Conservation (phyloP, 371 early-diverging fungal species). For the Rhizomucor pusillus region DNA sequence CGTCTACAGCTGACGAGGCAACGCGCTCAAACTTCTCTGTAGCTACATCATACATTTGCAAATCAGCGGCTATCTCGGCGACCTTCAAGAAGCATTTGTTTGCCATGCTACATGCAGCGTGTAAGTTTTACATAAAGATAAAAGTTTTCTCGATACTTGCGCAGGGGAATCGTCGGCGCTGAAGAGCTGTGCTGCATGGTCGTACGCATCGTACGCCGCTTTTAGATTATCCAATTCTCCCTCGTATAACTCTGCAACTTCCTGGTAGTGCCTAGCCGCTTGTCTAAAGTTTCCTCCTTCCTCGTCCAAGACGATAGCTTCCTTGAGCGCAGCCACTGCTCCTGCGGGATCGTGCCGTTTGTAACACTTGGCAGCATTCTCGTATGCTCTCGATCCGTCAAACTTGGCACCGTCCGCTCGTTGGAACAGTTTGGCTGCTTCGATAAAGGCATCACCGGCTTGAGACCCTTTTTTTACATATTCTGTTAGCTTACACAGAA, state of each 20-base stretch:
- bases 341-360: slow-evolving; percentile 84
- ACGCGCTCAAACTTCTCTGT: slow-evolving; percentile 87
- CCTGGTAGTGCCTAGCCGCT: slow-evolving; percentile 92
- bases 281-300: slow-evolving; percentile 86
- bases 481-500: not conserved
- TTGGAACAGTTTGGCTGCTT: slow-evolving; percentile 66
- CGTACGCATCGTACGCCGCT: slow-evolving; percentile 84
- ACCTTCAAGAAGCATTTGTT: slow-evolving; percentile 90
- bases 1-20: slow-evolving; percentile 80
- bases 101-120: slow-evolving; percentile 59
- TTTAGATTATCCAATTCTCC: slow-evolving; percentile 74
- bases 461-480: slow-evolving; percentile 56
- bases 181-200: slow-evolving; percentile 90
- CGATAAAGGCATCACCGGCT: slow-evolving; percentile 88
- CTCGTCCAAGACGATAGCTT: slow-evolving; percentile 78
- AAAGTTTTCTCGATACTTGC: slow-evolving; percentile 42
- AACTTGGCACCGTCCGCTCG: slow-evolving; percentile 69
- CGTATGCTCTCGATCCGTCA: slow-evolving; percentile 59
- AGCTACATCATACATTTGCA: slow-evolving; percentile 85
- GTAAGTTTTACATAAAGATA: not conserved
- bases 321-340: slow-evolving; percentile 70
- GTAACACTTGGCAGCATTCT: slow-evolving; percentile 88
- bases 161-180: slow-evolving; percentile 87
- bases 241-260: slow-evolving; percentile 91
- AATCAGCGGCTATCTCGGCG: slow-evolving; percentile 85